phyloP scores from a whole-genome alignment of 192 early-diverging fungal species.

The Backusella parvicylindrica region DNA sequence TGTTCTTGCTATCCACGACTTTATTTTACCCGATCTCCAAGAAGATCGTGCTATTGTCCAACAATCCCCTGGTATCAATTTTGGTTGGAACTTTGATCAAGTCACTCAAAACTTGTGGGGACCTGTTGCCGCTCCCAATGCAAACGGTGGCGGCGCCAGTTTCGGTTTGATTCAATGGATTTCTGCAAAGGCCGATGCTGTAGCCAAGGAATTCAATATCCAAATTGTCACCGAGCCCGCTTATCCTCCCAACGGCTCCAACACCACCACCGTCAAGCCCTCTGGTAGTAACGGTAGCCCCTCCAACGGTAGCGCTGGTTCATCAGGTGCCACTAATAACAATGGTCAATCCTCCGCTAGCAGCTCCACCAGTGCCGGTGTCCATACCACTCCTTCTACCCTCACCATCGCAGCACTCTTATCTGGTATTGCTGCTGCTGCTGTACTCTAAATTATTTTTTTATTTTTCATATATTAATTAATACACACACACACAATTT shows the following conservation, averaged over 20 bases:
- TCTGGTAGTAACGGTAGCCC: conserved; percentile 1
- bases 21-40: conserved; percentile 41
- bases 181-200: conserved; percentile 22
- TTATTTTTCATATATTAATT: not conserved
- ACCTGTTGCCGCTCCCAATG: conserved; percentile 13
- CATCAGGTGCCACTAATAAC: not conserved
- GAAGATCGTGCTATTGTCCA: conserved; percentile 44
- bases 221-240: conserved; percentile 3
- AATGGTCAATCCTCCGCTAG: not conserved
- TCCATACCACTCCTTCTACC: not conserved
- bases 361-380: not conserved
- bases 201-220: conserved; percentile 15
- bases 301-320: not conserved
- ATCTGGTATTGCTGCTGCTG: not conserved
- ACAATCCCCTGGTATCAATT: conserved; percentile 47
- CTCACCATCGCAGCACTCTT: not conserved
- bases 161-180: conserved; percentile 46
- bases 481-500: not conserved
- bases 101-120: conserved; percentile 33
- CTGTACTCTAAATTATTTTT: conserved; percentile 2
- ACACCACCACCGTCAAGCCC: not conserved
- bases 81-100: conserved; percentile 35
- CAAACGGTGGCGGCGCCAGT: conserved; percentile 33
- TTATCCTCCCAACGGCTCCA: not conserved
- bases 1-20: conserved; percentile 38